Conservation (phyloP, 345 rosid species). For the Eucalyptus erythrocorys region DNA sequence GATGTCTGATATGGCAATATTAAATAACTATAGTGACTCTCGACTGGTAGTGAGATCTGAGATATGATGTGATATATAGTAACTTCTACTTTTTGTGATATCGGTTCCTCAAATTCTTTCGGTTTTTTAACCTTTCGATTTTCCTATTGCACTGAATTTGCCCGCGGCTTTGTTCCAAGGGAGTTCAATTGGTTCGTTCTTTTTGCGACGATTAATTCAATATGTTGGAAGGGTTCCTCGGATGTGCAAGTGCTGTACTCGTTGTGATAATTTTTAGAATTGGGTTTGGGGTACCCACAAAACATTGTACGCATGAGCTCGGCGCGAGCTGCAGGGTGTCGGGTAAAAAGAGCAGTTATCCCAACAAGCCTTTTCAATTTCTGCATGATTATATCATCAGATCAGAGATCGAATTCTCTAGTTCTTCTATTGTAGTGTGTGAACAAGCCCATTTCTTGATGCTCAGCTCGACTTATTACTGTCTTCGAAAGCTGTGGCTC, state of each 20-base stretch:
- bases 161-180: accelerated
- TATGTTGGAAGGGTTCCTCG: background rate
- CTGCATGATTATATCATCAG: background rate
- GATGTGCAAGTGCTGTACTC: background rate
- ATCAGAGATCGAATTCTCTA: background rate
- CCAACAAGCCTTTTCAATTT: background rate
- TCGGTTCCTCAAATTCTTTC: background rate
- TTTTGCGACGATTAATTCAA: background rate
- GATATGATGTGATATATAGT: background rate
- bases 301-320: background rate
- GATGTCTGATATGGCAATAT: background rate
- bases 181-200: background rate
- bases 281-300: background rate
- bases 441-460: background rate
- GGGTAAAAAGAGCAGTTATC: background rate
- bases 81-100: background rate
- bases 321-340: background rate
- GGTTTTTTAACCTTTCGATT: background rate
- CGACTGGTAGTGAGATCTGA: background rate
- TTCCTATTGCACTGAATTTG: background rate
- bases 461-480: background rate
- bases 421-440: too few relatives aligned
- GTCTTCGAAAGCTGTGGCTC: background rate
- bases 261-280: accelerated
- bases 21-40: background rate